Conservation (phyloP, 495 filamentous ascomycete species). For the Pseudomonodictys pantanalensis region DNA sequence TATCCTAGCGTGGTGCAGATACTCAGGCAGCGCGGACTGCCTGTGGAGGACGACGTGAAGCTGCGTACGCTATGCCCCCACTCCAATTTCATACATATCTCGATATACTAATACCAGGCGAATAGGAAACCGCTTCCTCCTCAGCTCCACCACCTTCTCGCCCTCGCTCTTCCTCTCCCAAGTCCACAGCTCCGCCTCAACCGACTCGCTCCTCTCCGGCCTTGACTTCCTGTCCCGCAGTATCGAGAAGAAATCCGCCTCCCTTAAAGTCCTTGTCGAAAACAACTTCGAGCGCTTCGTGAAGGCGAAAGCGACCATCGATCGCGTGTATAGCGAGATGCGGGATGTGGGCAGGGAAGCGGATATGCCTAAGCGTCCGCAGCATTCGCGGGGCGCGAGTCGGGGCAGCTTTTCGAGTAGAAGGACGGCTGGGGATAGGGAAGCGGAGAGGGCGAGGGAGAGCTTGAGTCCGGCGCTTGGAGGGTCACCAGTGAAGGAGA, state of each 20-base stretch:
- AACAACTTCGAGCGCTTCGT: conserved; percentile 98
- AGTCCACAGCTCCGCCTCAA: conserved; percentile 79
- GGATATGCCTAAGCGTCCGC: conserved; percentile 41
- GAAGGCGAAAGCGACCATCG: conserved; percentile 91
- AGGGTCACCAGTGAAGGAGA: conserved; percentile 44
- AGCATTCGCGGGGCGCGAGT: conserved; percentile 51
- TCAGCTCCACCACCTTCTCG: conserved; percentile 93
- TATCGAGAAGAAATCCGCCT: conserved; percentile 96
- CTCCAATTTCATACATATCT: background rate
- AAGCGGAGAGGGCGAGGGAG: conserved; percentile 53
- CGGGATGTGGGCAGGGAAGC: conserved; percentile 72
- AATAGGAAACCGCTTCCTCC: conserved; percentile 82
- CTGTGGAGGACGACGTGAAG: conserved; percentile 78
- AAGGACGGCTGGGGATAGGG: no score
- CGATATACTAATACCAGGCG: background rate
- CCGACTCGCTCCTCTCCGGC: conserved; percentile 71
- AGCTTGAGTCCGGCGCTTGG: conserved; percentile 38
- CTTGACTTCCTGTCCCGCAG: conserved; percentile 79
- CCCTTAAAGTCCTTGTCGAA: conserved; percentile 91
- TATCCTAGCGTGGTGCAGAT: conserved; percentile 80
- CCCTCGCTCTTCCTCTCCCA: conserved; percentile 88
- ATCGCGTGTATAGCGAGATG: conserved; percentile 98
- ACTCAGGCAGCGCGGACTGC: conserved; percentile 69
- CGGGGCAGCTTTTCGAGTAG: conserved; percentile 64
- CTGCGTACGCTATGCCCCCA: conserved; percentile 55